A percentile compares a stretch with the other conserved stretches of the same genome.
These are phyloP conservation scores for Pichia sp. DNA, from an alignment of 1,139 yeast genomes.

Conservation along the genomic window DNA sequence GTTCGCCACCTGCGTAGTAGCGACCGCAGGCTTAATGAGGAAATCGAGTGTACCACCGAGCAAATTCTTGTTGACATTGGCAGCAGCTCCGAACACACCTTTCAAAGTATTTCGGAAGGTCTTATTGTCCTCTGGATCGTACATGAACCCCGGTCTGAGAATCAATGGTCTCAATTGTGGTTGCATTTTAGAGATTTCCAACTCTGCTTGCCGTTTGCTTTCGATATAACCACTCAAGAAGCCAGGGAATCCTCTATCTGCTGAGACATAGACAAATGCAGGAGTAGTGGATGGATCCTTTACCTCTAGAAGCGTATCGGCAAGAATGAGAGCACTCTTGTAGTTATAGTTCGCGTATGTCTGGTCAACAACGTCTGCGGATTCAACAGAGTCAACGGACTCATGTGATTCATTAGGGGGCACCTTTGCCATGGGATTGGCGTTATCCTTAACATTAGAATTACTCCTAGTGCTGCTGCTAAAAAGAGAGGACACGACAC, in stretches of 20 bases:
- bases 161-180: constrained; percentile 48
- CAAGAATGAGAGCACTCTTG: constrained; percentile 55
- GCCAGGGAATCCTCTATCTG: constrained; percentile 63
- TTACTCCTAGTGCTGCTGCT: no score
- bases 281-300: constrained; percentile 17
- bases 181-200: constrained; percentile 37
- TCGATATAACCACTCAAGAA: constrained; percentile 64
- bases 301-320: constrained; percentile 41
- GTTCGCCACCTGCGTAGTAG: constrained; percentile 63
- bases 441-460: no score
- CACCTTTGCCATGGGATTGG: no score
- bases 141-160: constrained; percentile 81
- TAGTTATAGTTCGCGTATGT: neutral
- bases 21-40: constrained; percentile 64
- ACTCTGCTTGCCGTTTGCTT: constrained; percentile 75
- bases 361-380: no score
- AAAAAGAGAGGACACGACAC: no score
- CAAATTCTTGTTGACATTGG: no score
- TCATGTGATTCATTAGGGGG: no score
- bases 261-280: constrained; percentile 71
- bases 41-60: no score
- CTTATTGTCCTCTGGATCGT: constrained; percentile 36
- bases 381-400: no score
- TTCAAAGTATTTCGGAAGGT: constrained; percentile 12
- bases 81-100: neutral